phyloP scores from a whole-genome alignment of 1,139 yeast genomes.

The Zygoascus meyerae region DNA sequence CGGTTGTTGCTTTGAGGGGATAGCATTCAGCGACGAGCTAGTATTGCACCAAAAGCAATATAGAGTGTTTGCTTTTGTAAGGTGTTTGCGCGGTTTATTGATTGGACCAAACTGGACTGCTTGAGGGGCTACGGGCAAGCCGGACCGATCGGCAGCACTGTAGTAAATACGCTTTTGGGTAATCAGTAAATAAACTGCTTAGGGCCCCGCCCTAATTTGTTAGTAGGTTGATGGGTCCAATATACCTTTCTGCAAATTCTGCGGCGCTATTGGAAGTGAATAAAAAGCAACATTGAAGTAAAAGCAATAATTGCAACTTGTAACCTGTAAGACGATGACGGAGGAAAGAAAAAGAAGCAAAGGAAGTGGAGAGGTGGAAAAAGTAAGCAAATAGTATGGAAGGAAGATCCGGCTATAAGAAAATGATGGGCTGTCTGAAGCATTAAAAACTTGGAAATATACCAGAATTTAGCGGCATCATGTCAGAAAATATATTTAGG shows the following conservation, averaged over 20 bases:
- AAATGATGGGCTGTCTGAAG: neutral
- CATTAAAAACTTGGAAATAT: too few species aligned
- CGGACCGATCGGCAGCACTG: constrained; percentile 5
- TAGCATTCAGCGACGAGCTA: neutral
- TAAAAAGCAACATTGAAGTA: too few species aligned
- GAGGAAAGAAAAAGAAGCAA: constrained; percentile 4
- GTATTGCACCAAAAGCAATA: neutral
- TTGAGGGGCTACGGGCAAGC: constrained; percentile 1
- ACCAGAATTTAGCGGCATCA: too few species aligned
- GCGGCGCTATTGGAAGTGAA: too few species aligned
- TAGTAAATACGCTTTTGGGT: neutral
- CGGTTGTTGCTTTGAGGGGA: constrained; percentile 2
- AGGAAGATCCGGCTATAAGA: neutral
- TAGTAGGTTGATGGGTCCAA: too few species aligned
- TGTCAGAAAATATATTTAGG: too few species aligned
- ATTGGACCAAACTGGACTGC: constrained; percentile 1
- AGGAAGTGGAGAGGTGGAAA: neutral
- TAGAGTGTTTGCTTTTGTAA: too few species aligned
- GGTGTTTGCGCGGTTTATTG: neutral
- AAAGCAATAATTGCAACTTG: too few species aligned
- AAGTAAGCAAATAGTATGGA: neutral
- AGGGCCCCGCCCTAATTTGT: too few species aligned
- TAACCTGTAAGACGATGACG: neutral
- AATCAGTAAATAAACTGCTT: neutral
- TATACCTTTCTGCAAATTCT: too few species aligned